These are phyloP conservation scores for Neurospora sp. DNA, from an alignment of 495 filamentous ascomycete genomes.

Conservation along the genomic window DNA sequence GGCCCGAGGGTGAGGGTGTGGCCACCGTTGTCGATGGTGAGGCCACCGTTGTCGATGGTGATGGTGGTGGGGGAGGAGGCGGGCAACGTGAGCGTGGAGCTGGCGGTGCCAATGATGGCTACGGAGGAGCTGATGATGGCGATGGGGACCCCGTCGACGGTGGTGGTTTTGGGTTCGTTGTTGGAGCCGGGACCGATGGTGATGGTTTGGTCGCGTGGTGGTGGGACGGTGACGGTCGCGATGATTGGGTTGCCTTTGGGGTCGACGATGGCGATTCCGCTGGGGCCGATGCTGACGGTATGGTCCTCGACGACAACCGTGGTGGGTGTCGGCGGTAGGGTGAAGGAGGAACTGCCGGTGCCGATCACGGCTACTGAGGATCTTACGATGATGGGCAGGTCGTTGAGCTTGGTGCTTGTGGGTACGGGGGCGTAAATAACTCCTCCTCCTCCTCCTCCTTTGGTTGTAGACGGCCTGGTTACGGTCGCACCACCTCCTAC, in stretches of 20 bases:
- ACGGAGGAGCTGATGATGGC: constrained; percentile 34
- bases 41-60: neutral
- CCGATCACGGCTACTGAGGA: constrained; percentile 34
- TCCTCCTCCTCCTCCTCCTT: constrained; percentile 3
- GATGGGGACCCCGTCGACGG: constrained; percentile 35
- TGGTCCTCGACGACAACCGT: constrained; percentile 24
- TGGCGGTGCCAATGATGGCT: constrained; percentile 31
- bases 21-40: neutral
- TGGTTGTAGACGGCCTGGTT: constrained; percentile 16
- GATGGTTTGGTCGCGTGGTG: constrained; percentile 32
- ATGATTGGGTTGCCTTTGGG: constrained; percentile 15
- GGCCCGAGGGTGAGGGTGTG: neutral
- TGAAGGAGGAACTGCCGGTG: constrained; percentile 29
- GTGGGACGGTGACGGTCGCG: constrained; percentile 7
- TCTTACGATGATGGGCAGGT: constrained; percentile 30
- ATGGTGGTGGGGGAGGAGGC: constrained; percentile 20
- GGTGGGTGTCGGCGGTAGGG: constrained; percentile 18
- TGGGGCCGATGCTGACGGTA: constrained; percentile 36
- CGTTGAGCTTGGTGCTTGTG: constrained; percentile 28
- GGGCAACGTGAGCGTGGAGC: constrained; percentile 26
- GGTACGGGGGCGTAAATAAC: constrained; percentile 17
- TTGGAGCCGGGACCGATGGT: constrained; percentile 34
- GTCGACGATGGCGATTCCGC: constrained; percentile 28
- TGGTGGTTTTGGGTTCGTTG: constrained; percentile 28
- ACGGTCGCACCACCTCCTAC: constrained; percentile 32